phyloP scores from a whole-genome alignment of 2,329 filamentous ascomycete genomes.

The Fusarium chlamydosporum region DNA sequence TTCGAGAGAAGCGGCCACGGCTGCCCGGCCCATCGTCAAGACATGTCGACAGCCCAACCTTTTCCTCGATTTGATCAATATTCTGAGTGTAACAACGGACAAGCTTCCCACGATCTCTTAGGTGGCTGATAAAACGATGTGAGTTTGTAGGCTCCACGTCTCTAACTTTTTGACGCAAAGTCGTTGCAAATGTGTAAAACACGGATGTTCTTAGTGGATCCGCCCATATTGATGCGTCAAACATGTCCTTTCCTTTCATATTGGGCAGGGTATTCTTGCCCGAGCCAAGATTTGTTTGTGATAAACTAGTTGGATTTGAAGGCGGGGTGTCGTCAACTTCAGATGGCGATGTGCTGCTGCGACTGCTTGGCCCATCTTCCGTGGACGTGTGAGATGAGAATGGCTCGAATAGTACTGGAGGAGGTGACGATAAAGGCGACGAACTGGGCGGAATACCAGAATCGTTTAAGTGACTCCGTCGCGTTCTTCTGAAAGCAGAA shows the following conservation, averaged over 20 bases:
- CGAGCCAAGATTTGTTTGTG: conserved; percentile 55
- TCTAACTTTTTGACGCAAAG: conserved; percentile 73
- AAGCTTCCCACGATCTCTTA: conserved; percentile 76
- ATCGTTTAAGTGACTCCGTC: conserved; percentile 43
- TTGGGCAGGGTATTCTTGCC: conserved; percentile 64
- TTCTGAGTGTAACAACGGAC: conserved; percentile 82
- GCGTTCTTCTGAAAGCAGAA: conserved; percentile 45
- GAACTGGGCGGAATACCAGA: conserved; percentile 57
- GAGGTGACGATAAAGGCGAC: conserved; percentile 71
- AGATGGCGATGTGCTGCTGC: conserved; percentile 59
- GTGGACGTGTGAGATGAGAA: conserved; percentile 59
- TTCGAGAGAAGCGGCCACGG: conserved; percentile 70
- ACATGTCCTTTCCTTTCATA: conserved; percentile 79
- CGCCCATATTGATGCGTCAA: conserved; percentile 78
- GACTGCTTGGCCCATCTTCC: conserved; percentile 54
- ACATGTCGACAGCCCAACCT: conserved; percentile 75
- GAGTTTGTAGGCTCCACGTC: conserved; percentile 75
- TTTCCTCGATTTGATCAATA: conserved; percentile 80
- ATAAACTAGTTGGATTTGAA: conserved; percentile 57
- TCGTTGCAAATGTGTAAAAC: conserved; percentile 80
- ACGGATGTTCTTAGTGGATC: conserved; percentile 77
- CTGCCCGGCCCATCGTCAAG: conserved; percentile 73
- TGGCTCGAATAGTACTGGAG: conserved; percentile 66
- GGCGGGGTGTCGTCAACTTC: conserved; percentile 62
- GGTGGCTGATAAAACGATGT: conserved; percentile 76